Conservation (phyloP, 805 yeast genomes). For the Hanseniaspora taiwanica region DNA sequence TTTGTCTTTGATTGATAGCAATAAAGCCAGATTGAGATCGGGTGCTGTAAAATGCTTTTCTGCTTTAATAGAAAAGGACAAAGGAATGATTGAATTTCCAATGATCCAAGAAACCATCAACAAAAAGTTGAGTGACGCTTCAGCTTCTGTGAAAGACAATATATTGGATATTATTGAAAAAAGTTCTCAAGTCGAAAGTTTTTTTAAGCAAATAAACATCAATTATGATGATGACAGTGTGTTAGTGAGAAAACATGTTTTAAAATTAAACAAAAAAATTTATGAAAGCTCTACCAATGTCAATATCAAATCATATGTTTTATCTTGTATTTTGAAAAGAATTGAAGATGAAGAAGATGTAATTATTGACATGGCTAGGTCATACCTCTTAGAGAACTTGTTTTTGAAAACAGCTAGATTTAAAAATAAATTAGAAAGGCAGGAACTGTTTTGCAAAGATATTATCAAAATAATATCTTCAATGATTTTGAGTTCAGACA, state of each 20-base stretch:
- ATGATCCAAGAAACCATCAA: slow-evolving; percentile 40
- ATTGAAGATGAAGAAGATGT: slow-evolving; percentile 61
- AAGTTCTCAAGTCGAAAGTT: slow-evolving; percentile 31
- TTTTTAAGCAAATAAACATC: slow-evolving; percentile 33
- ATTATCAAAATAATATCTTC: slow-evolving; percentile 26
- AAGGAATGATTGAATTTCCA: slow-evolving; percentile 35
- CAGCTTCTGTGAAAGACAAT: slow-evolving; percentile 66
- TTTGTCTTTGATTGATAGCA: slow-evolving; percentile 33
- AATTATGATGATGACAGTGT: slow-evolving; percentile 44
- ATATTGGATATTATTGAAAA: slow-evolving; percentile 52
- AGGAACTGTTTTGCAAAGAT: slow-evolving; percentile 7
- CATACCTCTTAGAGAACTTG: slow-evolving; percentile 27
- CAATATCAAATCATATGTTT: slow-evolving; percentile 19
- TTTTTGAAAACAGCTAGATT: slow-evolving; percentile 13
- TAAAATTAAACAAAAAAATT: slow-evolving; percentile 37
- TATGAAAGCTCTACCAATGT: slow-evolving; percentile 26
- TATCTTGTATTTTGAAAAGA: slow-evolving; percentile 38
- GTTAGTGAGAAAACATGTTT: slow-evolving; percentile 49
- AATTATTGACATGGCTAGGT: slow-evolving; percentile 31
- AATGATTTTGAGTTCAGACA: slow-evolving; percentile 26
- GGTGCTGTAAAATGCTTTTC: slow-evolving; percentile 57
- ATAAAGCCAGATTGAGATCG: slow-evolving; percentile 40
- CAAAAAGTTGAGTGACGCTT: slow-evolving; percentile 39
- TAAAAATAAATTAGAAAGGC: slow-evolving; percentile 7
- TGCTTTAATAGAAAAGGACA: slow-evolving; percentile 38